Conservation (phyloP, 257 asterid genomes). For the Solanum neorickii region DNA sequence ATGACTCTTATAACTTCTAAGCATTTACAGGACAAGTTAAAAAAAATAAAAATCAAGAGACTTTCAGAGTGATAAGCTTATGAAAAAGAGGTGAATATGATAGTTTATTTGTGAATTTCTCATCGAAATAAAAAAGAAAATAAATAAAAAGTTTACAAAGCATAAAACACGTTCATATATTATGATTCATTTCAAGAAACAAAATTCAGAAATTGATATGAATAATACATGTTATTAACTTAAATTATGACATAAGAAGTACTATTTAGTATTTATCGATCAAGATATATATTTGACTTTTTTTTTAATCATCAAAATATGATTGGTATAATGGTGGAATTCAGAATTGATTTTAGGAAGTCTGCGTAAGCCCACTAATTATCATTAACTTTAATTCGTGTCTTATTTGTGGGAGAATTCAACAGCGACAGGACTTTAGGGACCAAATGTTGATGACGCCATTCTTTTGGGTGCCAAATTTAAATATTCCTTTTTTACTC, state of each 20-base stretch:
- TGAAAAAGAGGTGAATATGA: not conserved
- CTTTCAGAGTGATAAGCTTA: not conserved
- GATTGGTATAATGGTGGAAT: not conserved
- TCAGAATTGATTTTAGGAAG: not conserved
- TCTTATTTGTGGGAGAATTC: not conserved
- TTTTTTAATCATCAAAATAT: not conserved
- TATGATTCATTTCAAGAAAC: not conserved
- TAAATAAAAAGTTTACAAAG: not conserved
- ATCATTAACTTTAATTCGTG: not conserved
- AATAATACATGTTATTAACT: too few relatives aligned
- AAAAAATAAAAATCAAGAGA: rapidly evolving
- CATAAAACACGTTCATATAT: not conserved
- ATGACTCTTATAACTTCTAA: not conserved
- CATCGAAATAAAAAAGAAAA: not conserved
- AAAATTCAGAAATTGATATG: too few relatives aligned
- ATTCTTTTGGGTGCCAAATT: not conserved
- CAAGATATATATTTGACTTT: not conserved
- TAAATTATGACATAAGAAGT: not conserved
- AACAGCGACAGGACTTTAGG: not conserved
- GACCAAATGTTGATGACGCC: slow-evolving; percentile 1
- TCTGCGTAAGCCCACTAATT: not conserved
- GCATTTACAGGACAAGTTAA: not conserved
- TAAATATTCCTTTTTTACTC: not conserved
- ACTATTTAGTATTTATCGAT: not conserved
- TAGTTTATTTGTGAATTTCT: not conserved